Evolutionary conservation across 1,284 basidiomycete genomes (phyloP), one percentile per base, ranked within the genome.

Genomic region (Coniferiporia sulphurascens): DNA sequence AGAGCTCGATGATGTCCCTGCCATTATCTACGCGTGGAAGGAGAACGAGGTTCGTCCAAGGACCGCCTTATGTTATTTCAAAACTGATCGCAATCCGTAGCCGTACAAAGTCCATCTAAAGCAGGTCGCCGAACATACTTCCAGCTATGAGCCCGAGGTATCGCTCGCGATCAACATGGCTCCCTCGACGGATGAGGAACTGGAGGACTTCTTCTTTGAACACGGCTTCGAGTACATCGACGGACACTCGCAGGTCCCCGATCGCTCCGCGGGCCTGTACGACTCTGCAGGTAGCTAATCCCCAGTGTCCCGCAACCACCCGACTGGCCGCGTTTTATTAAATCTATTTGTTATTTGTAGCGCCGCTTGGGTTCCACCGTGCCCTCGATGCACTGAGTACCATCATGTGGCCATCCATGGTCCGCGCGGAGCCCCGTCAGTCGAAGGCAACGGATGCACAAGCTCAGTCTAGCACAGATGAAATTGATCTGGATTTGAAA

Each of bases 351-450:
- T 8, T 49, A 35, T n/a, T n/a, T n/a, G 4, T 21, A 51, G 41
- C 60, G 85, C 77, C 85, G 45, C 82, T 80, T 15, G 79, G 83
- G 7, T 76, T 90, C 22, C 79, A 81, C 43, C 82, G 90, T 22
- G 83, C 91, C 10, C 65, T 89, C 15, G 89, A 91, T 67, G 87
- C 89, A 7, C 72, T 92, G 44, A 87, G 88, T 69, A 90, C 89
- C 0, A 84, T 92, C 65, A 90, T 92, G 86, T 92, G 89, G 89
- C 86, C 89, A 3, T 85, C 85, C 0, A 84, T 92, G 80, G 70
- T 81, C 13, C 78, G 71, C 51, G 67, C 70, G 58, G 63, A 68
- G 15, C 66, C 57, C 61, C 58, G 35, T 21, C 55, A 51, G 38
- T 52, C 55, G 38, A 41, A 41, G 15, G 38, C 15, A 8, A 35